Percentiles rank a stretch among this genome's conserved stretches.
phyloP scores from a whole-genome alignment of 352 stramenopile species.

The Globisporangium ultimum region DNA sequence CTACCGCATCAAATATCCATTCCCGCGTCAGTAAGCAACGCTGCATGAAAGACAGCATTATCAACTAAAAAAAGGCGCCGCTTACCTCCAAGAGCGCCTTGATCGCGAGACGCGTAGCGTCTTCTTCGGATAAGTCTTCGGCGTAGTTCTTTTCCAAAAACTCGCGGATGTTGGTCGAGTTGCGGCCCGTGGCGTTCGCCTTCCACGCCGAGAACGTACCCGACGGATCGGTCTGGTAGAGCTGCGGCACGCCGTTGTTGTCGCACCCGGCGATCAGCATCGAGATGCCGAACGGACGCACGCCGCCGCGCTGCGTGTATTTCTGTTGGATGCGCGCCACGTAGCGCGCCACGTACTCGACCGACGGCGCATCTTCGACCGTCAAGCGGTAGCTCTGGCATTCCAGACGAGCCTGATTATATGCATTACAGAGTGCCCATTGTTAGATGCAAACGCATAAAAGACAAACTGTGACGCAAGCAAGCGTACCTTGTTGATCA shows the following conservation, averaged over 20 bases:
- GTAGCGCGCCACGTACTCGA: constrained; percentile 98
- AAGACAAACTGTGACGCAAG: not conserved
- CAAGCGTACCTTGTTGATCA: constrained; percentile 92
- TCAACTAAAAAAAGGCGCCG: not conserved
- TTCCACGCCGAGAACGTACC: constrained; percentile 99
- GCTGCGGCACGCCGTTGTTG: constrained; percentile 87
- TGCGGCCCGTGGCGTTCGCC: constrained; percentile 96
- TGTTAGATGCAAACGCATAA: not conserved
- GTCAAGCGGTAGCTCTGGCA: constrained; percentile 98
- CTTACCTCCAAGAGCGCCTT: constrained; percentile 94
- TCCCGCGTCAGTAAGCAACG: not conserved
- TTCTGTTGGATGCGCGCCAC: constrained; percentile 97
- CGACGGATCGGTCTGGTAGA: constrained; percentile 98
- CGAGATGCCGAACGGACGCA: constrained; percentile 98
- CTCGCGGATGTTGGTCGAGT: constrained; percentile 97
- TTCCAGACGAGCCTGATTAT: constrained; percentile 86
- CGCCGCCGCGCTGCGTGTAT: constrained; percentile 97
- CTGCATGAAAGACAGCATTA: not conserved
- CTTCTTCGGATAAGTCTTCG: constrained; percentile 90
- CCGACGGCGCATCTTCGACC: constrained; percentile 90
- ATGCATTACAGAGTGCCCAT: not conserved
- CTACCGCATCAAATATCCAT: not conserved
- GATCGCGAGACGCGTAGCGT: constrained; percentile 90
- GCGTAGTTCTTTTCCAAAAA: constrained; percentile 99
- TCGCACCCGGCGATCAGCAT: constrained; percentile 96